Base-by-base conservation (phyloP, 345 rosid genomes). In the Citrus unshiu region DNA sequence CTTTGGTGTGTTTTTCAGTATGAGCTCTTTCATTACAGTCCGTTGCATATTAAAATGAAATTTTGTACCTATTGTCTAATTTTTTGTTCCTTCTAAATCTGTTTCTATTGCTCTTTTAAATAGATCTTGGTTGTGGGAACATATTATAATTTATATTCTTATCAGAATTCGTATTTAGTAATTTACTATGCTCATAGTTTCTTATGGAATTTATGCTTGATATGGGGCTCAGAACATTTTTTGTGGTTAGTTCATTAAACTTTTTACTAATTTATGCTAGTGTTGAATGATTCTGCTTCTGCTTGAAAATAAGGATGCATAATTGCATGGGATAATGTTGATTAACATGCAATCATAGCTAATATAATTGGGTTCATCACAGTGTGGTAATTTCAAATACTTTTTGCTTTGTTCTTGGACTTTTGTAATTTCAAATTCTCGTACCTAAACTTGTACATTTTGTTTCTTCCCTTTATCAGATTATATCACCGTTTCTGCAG, bases 231-330 rank as follows among this genome's bases (percentile, higher is more conserved):
- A 14, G 21, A 61, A 9, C 39, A 39, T 39, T 29, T 58, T 58
- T 29, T 61, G 19, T 35, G 51, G 61, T 39, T 61, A 61, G 35
- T 60, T 58, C 7, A 3, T 39, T 18, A 39, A 37, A 35, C 16
- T 59, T 73, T 9, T 24, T 73, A 25, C 27, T 19, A 4, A 24
- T 34, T 73, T 14, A 32, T 73, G 30, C 70, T 22, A n/a, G n/a
- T 5, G 60, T 70, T 54, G 74, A 54, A 72, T 70, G 14, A 27
- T 70, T 70, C 39, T 32, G 75, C 64, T 56, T 72, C 75, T 56
- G 46, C 27, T 46, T 9, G 64, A 56, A 21, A 24, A 5, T 72
- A 19, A 57, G 49, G 39, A 30, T 49, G 34, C 60, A 8, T 49
- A 49, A 13, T 16, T 49, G 34, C 74, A 18, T 29, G 29, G 0